phyloP scores from a whole-genome alignment of 73 alveolate species.

The Paramecium pentaurelia region DNA sequence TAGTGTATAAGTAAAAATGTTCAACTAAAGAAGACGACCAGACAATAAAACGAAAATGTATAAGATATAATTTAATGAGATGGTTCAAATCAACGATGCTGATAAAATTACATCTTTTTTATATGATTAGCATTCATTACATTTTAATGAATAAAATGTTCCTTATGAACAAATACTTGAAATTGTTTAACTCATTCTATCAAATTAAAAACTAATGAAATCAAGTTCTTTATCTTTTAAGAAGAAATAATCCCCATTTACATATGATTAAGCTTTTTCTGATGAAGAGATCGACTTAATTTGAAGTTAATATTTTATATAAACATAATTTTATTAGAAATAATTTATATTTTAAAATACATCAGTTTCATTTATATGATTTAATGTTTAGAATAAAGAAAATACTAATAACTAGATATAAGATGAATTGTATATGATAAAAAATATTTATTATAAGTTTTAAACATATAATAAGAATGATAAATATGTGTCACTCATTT shows the following conservation, averaged over 20 bases:
- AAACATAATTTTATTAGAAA: neutral
- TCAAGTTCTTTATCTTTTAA: neutral
- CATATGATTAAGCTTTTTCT: neutral
- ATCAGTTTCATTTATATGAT: neutral
- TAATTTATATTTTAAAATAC: neutral
- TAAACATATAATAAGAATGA: neutral
- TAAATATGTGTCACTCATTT: neutral
- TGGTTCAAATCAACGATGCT: slow-evolving; percentile 30
- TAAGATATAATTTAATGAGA: slow-evolving; percentile 35
- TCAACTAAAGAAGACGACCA: neutral
- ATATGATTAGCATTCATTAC: neutral
- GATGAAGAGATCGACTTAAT: neutral
- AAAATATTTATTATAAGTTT: neutral
- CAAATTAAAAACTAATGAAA: neutral
- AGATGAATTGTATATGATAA: neutral
- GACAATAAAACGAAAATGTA: slow-evolving; percentile 13
- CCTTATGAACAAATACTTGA: neutral
- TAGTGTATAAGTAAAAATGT: neutral
- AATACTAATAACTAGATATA: neutral
- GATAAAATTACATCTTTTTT: slow-evolving; percentile 3
- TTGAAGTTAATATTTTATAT: neutral
- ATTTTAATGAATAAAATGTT: slow-evolving; percentile 10
- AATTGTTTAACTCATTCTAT: neutral
- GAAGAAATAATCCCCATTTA: neutral
- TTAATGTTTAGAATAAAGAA: neutral